Percentiles rank a stretch among this genome's conserved stretches.
These are phyloP conservation scores for Dendrobium officinale DNA, from an alignment of 106 monocot species.

Conservation along the genomic window DNA sequence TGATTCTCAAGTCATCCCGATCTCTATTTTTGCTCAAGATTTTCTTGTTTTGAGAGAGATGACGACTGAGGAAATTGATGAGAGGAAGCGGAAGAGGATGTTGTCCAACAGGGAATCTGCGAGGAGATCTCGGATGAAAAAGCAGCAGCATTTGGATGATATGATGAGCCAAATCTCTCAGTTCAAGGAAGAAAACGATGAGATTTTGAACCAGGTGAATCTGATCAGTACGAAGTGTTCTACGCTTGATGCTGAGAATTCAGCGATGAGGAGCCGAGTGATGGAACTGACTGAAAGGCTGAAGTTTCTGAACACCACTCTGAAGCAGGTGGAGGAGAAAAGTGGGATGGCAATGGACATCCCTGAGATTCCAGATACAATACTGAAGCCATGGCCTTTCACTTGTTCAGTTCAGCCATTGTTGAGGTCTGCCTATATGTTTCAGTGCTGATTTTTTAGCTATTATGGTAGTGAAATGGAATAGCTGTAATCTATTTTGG, in stretches of 20 bases:
- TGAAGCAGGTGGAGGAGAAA: constrained; percentile 41
- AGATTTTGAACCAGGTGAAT: constrained; percentile 32
- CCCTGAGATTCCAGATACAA: constrained; percentile 29
- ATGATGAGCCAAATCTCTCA: constrained; percentile 32
- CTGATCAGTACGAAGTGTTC: constrained; percentile 19
- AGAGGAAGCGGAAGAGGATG: constrained; percentile 72
- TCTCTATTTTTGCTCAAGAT: neutral
- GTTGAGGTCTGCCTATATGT: neutral
- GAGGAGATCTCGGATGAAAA: constrained; percentile 60
- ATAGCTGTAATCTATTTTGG: neutral
- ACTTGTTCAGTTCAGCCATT: constrained; percentile 8
- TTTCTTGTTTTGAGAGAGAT: neutral
- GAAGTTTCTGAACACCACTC: constrained; percentile 38
- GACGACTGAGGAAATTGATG: constrained; percentile 34
- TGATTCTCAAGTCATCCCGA: neutral
- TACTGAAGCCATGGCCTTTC: constrained; percentile 40
- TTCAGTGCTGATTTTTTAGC: constrained; percentile 11
- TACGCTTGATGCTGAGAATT: constrained; percentile 38
- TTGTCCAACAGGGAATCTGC: constrained; percentile 87
- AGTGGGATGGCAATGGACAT: constrained; percentile 54
- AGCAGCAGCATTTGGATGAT: constrained; percentile 68
- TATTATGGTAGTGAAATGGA: too few relatives aligned
- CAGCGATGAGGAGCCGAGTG: constrained; percentile 39
- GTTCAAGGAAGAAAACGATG: constrained; percentile 44
- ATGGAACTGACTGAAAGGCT: constrained; percentile 50